Conservation (phyloP, 176 grass and related monocot genomes). For the Avena eriantha region DNA sequence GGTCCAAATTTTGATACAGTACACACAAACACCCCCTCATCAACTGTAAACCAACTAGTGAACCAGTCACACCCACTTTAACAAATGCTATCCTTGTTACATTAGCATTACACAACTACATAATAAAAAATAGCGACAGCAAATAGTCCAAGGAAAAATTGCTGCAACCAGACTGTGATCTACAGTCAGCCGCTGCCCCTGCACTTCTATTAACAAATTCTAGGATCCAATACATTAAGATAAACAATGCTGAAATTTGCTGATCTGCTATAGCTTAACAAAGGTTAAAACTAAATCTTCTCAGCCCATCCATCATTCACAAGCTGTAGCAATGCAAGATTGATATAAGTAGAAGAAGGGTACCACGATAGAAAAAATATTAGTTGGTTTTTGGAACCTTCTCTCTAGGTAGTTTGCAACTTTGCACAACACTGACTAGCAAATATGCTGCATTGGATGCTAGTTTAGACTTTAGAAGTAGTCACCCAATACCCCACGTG, state of each 20-base stretch:
- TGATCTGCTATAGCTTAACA: too few species aligned
- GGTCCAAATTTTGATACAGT: neutral
- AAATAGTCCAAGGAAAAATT: too few species aligned
- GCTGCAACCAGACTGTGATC: too few species aligned
- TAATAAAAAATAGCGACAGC: neutral
- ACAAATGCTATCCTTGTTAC: neutral
- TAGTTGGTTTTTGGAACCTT: neutral
- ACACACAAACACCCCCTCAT: too few species aligned
- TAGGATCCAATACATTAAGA: too few species aligned
- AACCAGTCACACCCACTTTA: neutral
- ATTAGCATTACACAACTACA: neutral
- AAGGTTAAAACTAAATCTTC: too few species aligned
- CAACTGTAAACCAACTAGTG: neutral
- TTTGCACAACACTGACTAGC: neutral
- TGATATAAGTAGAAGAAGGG: too few species aligned
- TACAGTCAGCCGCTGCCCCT: too few species aligned
- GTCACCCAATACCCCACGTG: neutral
- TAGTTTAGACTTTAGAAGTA: neutral
- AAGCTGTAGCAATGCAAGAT: too few species aligned
- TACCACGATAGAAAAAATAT: neutral
- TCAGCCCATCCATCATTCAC: too few species aligned
- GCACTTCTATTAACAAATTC: too few species aligned
- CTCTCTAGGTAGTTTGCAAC: neutral
- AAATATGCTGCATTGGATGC: constrained; percentile 12
- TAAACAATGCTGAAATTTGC: too few species aligned